Base-by-base conservation (phyloP, 2,329 filamentous ascomycete species). In the Aspergillus phoenicis region DNA sequence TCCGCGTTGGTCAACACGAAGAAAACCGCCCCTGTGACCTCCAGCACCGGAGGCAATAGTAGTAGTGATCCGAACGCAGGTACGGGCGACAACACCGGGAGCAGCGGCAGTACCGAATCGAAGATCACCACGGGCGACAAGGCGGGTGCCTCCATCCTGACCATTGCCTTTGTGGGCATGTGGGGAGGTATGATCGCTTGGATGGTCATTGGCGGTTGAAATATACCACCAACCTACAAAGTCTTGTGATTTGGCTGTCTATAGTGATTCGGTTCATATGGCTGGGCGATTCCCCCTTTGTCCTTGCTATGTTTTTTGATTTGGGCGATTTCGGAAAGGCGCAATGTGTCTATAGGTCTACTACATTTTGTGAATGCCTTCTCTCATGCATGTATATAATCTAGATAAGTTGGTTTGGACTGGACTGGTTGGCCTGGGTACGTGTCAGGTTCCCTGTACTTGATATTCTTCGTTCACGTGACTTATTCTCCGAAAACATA, bases 21-120 rank as follows among this genome's bases (percentile, higher is more conserved):
- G 1, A 83, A 86, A 0, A 77, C 83, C 0, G 78, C 79, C 1
- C 71, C 72, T 2, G 66, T 74, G 26, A 74, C 71, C 1, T 63
- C 66, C 11, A 70, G 77, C 3, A 84, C 81, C 1, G 88, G 88
- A 33, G 89, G 88, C 56, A 89, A 71, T 6, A 80, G 77, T 52
- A 64, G 63, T 13, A 74, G 76, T 39, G 62, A 80, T 57, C 72
- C 75, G 1, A 64, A 70, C 41, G 78, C 77, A n/a, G 77, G 77
- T 1, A 59, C 64, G 11, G 61, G 63, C 3, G 43, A 63, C 15
- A 43, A n/a, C 8, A 57, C 45, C 8, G 52, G 52, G 0, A 48
- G 66, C 8, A 33, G 53, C 8, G 51, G 51, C 13, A 39, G 39
- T 8, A 7, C 54, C 5, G 60, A 60, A 45, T 45, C 41, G n/a